phyloP scores from a whole-genome alignment of 1,139 yeast genomes.

The Casaregolazyma lundiana region DNA sequence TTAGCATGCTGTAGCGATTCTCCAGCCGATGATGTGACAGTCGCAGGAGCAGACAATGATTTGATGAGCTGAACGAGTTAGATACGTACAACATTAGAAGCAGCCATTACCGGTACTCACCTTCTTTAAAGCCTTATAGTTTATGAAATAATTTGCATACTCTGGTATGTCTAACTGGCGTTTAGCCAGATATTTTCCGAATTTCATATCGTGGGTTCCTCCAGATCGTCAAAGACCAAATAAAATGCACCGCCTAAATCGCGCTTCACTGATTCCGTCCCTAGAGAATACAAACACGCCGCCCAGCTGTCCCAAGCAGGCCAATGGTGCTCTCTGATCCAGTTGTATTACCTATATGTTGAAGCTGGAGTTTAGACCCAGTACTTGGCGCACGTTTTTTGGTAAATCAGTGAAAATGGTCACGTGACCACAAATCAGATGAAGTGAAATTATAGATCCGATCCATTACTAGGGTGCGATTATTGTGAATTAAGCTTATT shows the following conservation, averaged over 20 bases:
- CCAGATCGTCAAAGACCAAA: not conserved
- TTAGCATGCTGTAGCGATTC: conserved; percentile 28
- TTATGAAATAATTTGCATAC: conserved; percentile 87
- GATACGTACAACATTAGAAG: not conserved
- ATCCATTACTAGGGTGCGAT: too few relatives aligned
- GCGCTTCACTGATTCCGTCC: not conserved
- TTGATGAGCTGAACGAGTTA: conserved; percentile 34
- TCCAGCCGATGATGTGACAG: conserved; percentile 20
- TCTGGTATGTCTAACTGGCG: conserved; percentile 94
- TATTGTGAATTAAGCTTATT: too few relatives aligned
- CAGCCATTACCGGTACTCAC: conserved; percentile 25
- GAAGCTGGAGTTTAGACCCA: not conserved
- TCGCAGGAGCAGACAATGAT: conserved; percentile 32
- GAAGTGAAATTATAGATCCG: too few relatives aligned
- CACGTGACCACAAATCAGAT: not conserved
- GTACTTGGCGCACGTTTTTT: not conserved
- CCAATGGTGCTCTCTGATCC: not conserved
- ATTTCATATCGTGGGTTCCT: conserved; percentile 70
- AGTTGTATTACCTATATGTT: not conserved
- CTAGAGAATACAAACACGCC: not conserved
- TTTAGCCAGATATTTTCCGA: conserved; percentile 91
- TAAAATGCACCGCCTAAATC: not conserved
- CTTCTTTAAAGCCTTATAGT: conserved; percentile 87
- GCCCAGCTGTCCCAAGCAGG: not conserved
- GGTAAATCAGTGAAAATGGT: not conserved